Base-by-base conservation (phyloP, 2,329 filamentous ascomycete genomes). In the Fusarium ramigenum region DNA sequence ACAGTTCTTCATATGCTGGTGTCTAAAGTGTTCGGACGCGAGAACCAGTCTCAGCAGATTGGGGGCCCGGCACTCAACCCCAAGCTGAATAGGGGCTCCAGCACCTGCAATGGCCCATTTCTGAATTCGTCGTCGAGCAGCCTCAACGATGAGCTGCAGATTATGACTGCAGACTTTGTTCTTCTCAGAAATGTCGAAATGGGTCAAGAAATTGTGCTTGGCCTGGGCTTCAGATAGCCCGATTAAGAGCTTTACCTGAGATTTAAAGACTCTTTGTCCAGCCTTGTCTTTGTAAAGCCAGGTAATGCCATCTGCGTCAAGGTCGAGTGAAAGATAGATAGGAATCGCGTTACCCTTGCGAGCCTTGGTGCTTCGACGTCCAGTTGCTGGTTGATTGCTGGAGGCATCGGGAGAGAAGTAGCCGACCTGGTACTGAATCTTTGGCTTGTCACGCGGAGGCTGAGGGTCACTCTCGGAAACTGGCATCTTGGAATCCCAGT, bases 221-320 rank as follows among this genome's bases (percentile, higher is more conserved):
- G 60, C 60, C 18, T 66, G 49, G 3, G 21, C 25, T 7, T 36
- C 52, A 10, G 18, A 37, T 12, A 66, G 63, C 4, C 63, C 49
- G 15, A 36, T 7, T 9, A 65, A 37, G 2, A 66, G 60, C 11
- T 39, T 49, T 3, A 66, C 47, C 5, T 57, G 23, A 4, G 28
- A 18, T 9, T 32, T 14, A 15, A 12, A 18, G 9, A 65, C 43
- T 4, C 16, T 25, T 3, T 36, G 36, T 25, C 63, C 63, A 14
- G 32, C 34, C 9, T 66, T 65, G 42, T 47, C 60, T 9, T 58
- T 53, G 19, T 65, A 66, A 15, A 40, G 36, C 63, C 63, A 66
- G 11, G 36, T 30, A 25, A 66, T 66, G 11, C 63, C 63, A 15
- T 23, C 60, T 4, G 28, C 30, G 9, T 56, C 60, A 11, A 66